These are phyloP conservation scores for Ananas comosus DNA, from an alignment of 176 grass and related monocot genomes.

Conservation along the genomic window DNA sequence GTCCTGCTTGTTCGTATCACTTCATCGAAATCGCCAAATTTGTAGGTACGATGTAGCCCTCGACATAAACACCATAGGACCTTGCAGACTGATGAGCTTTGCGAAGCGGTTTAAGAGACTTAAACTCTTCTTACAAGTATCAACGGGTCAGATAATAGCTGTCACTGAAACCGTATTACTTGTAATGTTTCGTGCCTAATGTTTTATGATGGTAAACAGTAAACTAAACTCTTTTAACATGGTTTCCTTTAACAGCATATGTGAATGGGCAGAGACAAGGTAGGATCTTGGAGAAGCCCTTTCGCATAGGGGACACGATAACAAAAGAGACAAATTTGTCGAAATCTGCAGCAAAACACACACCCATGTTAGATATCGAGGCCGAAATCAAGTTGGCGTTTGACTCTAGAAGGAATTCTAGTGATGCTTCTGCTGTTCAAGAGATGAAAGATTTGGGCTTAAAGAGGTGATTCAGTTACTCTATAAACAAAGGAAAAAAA, in stretches of 20 bases:
- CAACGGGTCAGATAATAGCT: conserved; percentile 51
- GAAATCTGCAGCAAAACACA: conserved; percentile 10
- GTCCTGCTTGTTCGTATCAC: not conserved
- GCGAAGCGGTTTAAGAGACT: conserved; percentile 57
- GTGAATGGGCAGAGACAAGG: conserved; percentile 91
- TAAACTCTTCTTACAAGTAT: conserved; percentile 88
- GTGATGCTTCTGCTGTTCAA: conserved; percentile 31
- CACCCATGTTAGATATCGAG: conserved; percentile 54
- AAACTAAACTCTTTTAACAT: not conserved
- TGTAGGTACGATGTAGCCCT: conserved; percentile 81
- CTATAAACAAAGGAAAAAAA: too few species aligned
- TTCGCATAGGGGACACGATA: conserved; percentile 69
- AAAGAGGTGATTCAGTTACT: conserved; percentile 32
- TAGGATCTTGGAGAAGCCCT: conserved; percentile 59
- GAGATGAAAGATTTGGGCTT: conserved; percentile 81
- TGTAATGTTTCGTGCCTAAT: not conserved
- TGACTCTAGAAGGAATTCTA: conserved; percentile 12
- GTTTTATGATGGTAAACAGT: too few species aligned
- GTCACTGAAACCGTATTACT: not conserved
- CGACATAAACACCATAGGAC: conserved; percentile 87
- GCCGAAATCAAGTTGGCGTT: conserved; percentile 76
- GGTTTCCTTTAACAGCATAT: conserved; percentile 45
- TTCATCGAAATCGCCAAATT: conserved; percentile 3
- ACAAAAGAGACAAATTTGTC: conserved; percentile 27
- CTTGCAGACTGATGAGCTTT: conserved; percentile 88